These are phyloP conservation scores for Claviceps maximensis DNA, from an alignment of 2,329 filamentous ascomycete genomes.

Conservation along the genomic window DNA sequence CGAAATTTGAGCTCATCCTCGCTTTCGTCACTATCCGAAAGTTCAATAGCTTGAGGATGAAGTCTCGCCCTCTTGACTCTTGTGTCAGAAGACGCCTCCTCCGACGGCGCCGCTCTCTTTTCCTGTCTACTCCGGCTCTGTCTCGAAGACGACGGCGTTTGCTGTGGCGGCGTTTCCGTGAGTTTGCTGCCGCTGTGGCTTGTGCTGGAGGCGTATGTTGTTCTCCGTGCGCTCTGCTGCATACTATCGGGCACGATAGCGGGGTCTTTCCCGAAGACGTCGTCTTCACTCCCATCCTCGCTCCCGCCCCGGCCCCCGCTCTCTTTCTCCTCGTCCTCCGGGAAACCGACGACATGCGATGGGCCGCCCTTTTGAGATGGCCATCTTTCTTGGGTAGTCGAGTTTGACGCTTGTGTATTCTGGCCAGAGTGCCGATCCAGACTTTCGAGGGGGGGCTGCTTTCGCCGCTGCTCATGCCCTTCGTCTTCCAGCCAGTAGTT, in stretches of 20 bases:
- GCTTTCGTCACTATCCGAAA: slow-evolving; percentile 32
- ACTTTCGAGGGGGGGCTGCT: not conserved
- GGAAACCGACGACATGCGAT: slow-evolving; percentile 16
- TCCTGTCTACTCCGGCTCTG: slow-evolving; percentile 11
- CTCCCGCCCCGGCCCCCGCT: not conserved
- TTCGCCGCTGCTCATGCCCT: not conserved
- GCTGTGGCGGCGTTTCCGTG: slow-evolving; percentile 18
- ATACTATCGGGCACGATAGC: not conserved
- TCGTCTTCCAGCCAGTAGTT: slow-evolving; percentile 59
- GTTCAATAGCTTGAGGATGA: slow-evolving; percentile 21
- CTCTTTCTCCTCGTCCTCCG: slow-evolving; percentile 4
- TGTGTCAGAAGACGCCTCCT: slow-evolving; percentile 16
- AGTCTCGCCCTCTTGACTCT: slow-evolving; percentile 21
- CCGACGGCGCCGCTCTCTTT: slow-evolving; percentile 21
- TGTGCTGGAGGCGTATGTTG: slow-evolving; percentile 11
- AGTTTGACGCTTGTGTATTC: not conserved
- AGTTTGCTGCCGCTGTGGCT: slow-evolving; percentile 10
- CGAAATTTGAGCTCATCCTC: slow-evolving; percentile 44
- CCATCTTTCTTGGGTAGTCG: not conserved
- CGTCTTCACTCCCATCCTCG: slow-evolving; percentile 15
- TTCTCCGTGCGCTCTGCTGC: not conserved
- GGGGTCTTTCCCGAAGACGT: not conserved
- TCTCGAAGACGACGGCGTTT: slow-evolving; percentile 14
- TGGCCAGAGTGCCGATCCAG: not conserved
- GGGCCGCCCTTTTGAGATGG: slow-evolving; percentile 10